phyloP scores from a whole-genome alignment of 345 rosid species.

The Cardamine occulta region DNA sequence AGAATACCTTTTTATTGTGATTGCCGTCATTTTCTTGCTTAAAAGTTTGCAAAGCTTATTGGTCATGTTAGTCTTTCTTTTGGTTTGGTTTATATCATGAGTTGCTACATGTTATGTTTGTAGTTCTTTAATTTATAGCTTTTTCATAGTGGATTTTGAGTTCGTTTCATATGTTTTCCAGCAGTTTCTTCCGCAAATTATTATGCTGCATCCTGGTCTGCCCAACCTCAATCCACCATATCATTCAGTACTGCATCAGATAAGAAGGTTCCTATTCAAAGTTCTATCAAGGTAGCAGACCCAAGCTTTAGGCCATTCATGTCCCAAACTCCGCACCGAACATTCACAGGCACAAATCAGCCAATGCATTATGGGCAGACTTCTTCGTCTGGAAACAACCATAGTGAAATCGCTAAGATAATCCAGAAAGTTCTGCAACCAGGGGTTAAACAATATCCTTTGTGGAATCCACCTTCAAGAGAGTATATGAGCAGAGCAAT shows the following conservation, averaged over 20 bases:
- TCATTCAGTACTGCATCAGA: slow-evolving; percentile 54
- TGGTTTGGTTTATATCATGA: neutral
- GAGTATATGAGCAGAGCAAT: slow-evolving; percentile 79
- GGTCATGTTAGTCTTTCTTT: slow-evolving; percentile 6
- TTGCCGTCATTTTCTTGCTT: neutral
- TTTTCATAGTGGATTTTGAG: neutral
- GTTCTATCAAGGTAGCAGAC: slow-evolving; percentile 53
- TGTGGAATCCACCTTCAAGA: slow-evolving; percentile 95
- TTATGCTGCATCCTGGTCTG: slow-evolving; percentile 72
- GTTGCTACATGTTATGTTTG: slow-evolving; percentile 18
- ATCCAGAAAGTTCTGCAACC: slow-evolving; percentile 74
- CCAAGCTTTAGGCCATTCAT: slow-evolving; percentile 59
- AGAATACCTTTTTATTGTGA: neutral
- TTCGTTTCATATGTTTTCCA: slow-evolving; percentile 44
- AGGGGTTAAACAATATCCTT: slow-evolving; percentile 59
- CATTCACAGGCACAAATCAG: slow-evolving; percentile 58
- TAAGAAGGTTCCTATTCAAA: slow-evolving; percentile 58
- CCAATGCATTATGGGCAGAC: slow-evolving; percentile 54
- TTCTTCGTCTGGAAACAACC: slow-evolving; percentile 51
- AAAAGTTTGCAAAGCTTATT: neutral
- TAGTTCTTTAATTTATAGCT: neutral
- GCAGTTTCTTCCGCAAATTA: slow-evolving; percentile 64
- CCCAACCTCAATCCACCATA: slow-evolving; percentile 58
- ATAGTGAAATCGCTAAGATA: slow-evolving; percentile 70
- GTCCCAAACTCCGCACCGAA: slow-evolving; percentile 58